Percentiles rank a stretch among this genome's conserved stretches.
phyloP scores from a whole-genome alignment of 495 filamentous ascomycete genomes.

The Apodospora peruviana region DNA sequence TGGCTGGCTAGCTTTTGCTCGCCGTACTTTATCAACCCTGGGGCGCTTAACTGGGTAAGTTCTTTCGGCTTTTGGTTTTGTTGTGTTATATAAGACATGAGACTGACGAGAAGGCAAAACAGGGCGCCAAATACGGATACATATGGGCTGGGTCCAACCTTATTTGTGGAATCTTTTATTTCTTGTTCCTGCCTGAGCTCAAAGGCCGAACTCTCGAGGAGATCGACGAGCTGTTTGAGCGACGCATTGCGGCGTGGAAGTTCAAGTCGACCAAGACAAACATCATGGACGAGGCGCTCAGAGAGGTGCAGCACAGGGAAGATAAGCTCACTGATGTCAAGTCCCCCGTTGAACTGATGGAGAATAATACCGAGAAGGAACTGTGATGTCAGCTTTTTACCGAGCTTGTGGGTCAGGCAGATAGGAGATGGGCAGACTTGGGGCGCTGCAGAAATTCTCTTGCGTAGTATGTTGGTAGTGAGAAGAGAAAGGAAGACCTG shows the following conservation, averaged over 20 bases:
- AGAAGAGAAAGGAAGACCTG: no score
- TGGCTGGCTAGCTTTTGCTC: constrained; percentile 15
- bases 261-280: constrained; percentile 31
- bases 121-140: constrained; percentile 46
- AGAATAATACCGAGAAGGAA: not conserved
- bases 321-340: not conserved
- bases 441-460: no score
- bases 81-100: no score
- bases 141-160: constrained; percentile 37
- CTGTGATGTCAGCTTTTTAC: no score
- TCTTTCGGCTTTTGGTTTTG: constrained; percentile 11
- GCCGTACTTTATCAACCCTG: constrained; percentile 22
- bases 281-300: constrained; percentile 28
- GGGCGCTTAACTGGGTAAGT: constrained; percentile 39
- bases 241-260: constrained; percentile 30
- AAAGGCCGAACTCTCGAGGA: constrained; percentile 51
- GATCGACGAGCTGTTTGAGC: constrained; percentile 47
- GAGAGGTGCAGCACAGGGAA: constrained; percentile 19
- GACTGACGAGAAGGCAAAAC: no score
- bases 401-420: no score
- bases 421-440: no score
- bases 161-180: constrained; percentile 41
- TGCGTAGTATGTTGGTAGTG: no score
- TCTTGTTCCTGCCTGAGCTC: constrained; percentile 40
- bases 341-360: not conserved